Evolutionary conservation across 352 stramenopile species (phyloP).

Genomic region (Pythium aquatile): DNA sequence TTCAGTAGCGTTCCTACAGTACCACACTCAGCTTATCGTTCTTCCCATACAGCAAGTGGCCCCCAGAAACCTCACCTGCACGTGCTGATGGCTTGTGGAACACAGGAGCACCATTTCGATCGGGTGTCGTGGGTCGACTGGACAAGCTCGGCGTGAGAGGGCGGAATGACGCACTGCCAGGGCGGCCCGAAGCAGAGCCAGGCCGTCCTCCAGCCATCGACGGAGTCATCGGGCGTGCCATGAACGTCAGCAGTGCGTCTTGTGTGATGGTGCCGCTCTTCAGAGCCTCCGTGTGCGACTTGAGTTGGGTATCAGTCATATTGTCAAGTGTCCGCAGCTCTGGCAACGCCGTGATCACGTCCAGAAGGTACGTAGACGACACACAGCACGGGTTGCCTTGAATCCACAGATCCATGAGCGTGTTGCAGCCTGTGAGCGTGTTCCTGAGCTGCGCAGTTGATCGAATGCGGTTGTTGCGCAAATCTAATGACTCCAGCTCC

Average conservation of each 20-base stretch:
- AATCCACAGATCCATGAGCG: constrained; percentile 65
- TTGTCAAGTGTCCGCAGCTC: constrained; percentile 64
- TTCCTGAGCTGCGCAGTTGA: constrained; percentile 25
- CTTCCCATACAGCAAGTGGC: no score
- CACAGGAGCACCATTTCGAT: constrained; percentile 32
- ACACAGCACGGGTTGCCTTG: constrained; percentile 64
- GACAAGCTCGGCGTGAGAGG: constrained; percentile 29
- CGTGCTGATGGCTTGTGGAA: constrained; percentile 51
- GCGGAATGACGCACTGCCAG: constrained; percentile 33
- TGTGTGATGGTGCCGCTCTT: constrained; percentile 41
- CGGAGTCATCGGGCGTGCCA: constrained; percentile 37
- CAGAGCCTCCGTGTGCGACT: constrained; percentile 42
- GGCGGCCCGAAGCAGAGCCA: constrained; percentile 29
- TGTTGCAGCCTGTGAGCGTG: constrained; percentile 15
- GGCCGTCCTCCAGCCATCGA: constrained; percentile 25
- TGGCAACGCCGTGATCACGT: constrained; percentile 40
- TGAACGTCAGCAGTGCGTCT: constrained; percentile 28
- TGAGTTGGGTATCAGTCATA: constrained; percentile 47
- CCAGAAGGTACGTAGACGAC: constrained; percentile 58
- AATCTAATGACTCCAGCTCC: constrained; percentile 68
- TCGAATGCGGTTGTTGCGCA: constrained; percentile 59
- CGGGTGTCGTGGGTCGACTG: constrained; percentile 33
- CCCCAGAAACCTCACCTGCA: constrained; percentile 27
- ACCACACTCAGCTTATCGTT: constrained; percentile 14
- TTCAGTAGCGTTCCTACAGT: constrained; percentile 46